Conservation (phyloP, 202 grass and related monocot species). For the Digitaria exilis region DNA sequence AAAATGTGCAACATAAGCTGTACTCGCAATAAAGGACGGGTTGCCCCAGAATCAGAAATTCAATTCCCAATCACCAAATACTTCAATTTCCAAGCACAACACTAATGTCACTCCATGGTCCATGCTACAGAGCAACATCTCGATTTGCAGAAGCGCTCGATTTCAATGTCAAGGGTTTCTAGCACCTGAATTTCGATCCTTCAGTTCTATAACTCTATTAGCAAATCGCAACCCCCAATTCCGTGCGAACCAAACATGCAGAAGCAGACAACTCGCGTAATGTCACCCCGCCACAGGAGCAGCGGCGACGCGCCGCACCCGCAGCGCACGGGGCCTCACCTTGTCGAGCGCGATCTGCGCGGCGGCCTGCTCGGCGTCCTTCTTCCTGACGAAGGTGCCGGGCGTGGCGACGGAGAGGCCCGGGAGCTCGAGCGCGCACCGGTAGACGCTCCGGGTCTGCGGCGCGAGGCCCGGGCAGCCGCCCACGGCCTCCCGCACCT, state of each 20-base stretch:
- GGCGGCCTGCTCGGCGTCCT: slow-evolving; percentile 88
- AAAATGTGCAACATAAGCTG: not conserved
- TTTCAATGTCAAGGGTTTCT: not conserved
- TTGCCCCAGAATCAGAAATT: not conserved
- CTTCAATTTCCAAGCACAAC: not conserved
- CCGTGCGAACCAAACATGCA: not conserved
- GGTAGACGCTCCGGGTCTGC: slow-evolving; percentile 65
- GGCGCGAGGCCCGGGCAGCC: slow-evolving; percentile 74
- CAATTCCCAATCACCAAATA: not conserved
- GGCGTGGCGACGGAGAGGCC: slow-evolving; percentile 65
- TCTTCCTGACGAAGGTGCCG: slow-evolving; percentile 71
- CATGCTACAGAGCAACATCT: not conserved
- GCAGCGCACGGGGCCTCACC: slow-evolving; percentile 44
- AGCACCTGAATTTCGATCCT: not conserved
- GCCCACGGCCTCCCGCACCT: slow-evolving; percentile 58
- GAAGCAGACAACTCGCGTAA: not conserved
- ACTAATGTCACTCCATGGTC: not conserved
- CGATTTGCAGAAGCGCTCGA: not conserved
- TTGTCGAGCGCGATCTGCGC: slow-evolving; percentile 89
- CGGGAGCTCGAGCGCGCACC: slow-evolving; percentile 66
- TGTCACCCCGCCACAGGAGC: not conserved
- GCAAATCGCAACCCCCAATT: not conserved
- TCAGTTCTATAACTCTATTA: not conserved
- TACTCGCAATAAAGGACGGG: not conserved
- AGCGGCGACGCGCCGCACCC: too few species aligned